phyloP scores from a whole-genome alignment of 768 basidiomycete species.

The Myochromella boudieri region DNA sequence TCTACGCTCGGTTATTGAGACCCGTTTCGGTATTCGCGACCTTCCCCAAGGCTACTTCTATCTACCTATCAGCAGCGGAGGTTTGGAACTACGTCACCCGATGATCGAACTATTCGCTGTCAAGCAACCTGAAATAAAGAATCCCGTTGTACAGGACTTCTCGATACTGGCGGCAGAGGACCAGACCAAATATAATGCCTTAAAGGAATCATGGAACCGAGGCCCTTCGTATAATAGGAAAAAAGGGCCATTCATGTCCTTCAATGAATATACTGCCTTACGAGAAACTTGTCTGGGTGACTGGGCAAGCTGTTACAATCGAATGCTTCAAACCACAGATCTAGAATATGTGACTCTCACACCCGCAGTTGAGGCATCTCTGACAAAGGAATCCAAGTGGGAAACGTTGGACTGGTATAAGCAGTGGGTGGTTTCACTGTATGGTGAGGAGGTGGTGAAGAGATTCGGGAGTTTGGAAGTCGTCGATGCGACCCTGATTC shows the following conservation, averaged over 20 bases:
- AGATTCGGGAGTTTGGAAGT: conserved; percentile 39
- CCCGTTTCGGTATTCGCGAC: conserved; percentile 26
- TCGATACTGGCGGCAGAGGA: conserved; percentile 25
- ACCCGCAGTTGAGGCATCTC: conserved; percentile 4
- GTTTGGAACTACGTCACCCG: conserved; percentile 31
- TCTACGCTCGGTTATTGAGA: conserved; percentile 25
- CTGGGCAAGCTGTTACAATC: conserved; percentile 12
- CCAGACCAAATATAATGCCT: conserved; percentile 17
- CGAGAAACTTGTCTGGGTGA: conserved; percentile 14
- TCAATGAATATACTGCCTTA: conserved; percentile 12
- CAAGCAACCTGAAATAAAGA: conserved; percentile 5
- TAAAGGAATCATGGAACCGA: conserved; percentile 26
- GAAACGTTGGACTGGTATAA: conserved; percentile 27
- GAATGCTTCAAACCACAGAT: conserved; percentile 1
- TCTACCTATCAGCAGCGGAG: conserved; percentile 27
- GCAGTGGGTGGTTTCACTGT: conserved; percentile 36
- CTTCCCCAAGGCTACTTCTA: conserved; percentile 31
- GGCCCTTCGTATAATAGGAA: not conserved
- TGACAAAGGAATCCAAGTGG: conserved; percentile 8
- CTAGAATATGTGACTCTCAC: conserved; percentile 1
- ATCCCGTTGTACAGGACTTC: conserved; percentile 13
- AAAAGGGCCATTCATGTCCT: conserved; percentile 13
- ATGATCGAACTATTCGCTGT: conserved; percentile 37
- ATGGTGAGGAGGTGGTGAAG: conserved; percentile 37
- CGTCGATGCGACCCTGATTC: conserved; percentile 39